These are phyloP conservation scores for Naganishia vishniacii DNA, from an alignment of 768 basidiomycete species.

Conservation along the genomic window DNA sequence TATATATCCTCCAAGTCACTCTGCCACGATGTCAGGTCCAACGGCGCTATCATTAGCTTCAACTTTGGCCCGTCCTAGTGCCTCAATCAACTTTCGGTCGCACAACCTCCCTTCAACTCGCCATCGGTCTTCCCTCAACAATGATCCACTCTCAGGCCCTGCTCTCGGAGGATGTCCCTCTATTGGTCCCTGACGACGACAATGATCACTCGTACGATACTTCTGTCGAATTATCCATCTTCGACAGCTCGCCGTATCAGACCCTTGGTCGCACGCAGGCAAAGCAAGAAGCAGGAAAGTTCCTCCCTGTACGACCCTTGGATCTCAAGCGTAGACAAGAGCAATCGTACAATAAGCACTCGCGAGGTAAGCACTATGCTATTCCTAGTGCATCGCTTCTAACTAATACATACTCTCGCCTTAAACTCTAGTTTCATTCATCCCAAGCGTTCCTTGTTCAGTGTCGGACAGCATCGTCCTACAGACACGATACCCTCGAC, in stretches of 20 bases:
- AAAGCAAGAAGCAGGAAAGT: too few relatives aligned
- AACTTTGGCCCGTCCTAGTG: too few relatives aligned
- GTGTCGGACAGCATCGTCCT: neutral
- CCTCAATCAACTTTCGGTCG: too few relatives aligned
- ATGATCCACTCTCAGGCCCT: neutral
- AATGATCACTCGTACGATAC: conserved; percentile 1
- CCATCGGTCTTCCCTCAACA: neutral
- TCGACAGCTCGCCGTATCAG: neutral
- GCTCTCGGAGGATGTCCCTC: conserved; percentile 4
- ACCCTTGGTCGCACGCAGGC: too few relatives aligned
- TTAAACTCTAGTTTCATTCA: neutral
- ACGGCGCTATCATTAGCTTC: too few relatives aligned
- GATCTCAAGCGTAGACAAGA: conserved; percentile 11
- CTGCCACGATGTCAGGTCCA: too few relatives aligned
- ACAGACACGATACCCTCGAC: neutral
- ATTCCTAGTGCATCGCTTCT: too few relatives aligned
- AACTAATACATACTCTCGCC: too few relatives aligned
- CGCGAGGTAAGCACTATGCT: neutral
- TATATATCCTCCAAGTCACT: too few relatives aligned
- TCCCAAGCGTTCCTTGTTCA: neutral
- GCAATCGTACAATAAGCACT: too few relatives aligned
- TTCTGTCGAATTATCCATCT: conserved; percentile 7
- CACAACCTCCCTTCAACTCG: neutral
- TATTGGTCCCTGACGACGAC: conserved; percentile 14
- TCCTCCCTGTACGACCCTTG: neutral